Evolutionary conservation across 2,329 filamentous ascomycete genomes (phyloP).

Genomic region (Xylariaceae sp.): DNA sequence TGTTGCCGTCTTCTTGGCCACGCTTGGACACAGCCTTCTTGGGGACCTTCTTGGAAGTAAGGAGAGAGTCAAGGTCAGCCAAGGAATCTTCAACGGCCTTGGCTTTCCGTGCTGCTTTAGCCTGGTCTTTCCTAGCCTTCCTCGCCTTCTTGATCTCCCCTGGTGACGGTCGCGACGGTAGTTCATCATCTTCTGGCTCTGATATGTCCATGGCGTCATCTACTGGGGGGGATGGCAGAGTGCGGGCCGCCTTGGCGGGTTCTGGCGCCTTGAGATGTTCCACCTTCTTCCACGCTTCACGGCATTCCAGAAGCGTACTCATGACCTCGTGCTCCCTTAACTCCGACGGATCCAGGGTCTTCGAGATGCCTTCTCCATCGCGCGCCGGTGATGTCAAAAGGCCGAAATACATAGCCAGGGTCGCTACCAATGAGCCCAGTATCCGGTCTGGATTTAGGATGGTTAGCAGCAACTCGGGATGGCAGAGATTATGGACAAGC

Average conservation of each 20-base stretch:
- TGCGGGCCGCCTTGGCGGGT: conserved; percentile 17
- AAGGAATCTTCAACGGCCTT: conserved; percentile 65
- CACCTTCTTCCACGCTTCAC: conserved; percentile 72
- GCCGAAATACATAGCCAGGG: conserved; percentile 90
- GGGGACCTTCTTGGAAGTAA: conserved; percentile 37
- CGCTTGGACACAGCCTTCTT: conserved; percentile 13
- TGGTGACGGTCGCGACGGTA: conserved; percentile 8
- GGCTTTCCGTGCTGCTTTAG: conserved; percentile 37
- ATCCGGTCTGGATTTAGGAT: conserved; percentile 50
- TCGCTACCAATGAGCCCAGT: conserved; percentile 77
- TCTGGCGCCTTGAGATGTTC: conserved; percentile 55
- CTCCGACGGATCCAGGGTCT: conserved; percentile 68
- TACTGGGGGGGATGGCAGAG: conserved; percentile 21
- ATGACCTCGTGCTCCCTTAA: conserved; percentile 88
- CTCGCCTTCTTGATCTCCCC: conserved; percentile 17
- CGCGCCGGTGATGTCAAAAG: conserved; percentile 77
- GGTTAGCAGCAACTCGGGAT: background rate
- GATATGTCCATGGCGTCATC: conserved; percentile 31
- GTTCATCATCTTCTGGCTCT: conserved; percentile 33
- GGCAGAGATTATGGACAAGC: background rate
- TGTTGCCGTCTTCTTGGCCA: conserved; percentile 51
- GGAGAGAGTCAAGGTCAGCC: conserved; percentile 62
- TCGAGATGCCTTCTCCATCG: conserved; percentile 46
- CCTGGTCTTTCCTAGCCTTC: conserved; percentile 32
- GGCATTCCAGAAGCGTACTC: conserved; percentile 73